phyloP scores from a whole-genome alignment of 352 stramenopile species.

The Salisapilia sapeloensis region DNA sequence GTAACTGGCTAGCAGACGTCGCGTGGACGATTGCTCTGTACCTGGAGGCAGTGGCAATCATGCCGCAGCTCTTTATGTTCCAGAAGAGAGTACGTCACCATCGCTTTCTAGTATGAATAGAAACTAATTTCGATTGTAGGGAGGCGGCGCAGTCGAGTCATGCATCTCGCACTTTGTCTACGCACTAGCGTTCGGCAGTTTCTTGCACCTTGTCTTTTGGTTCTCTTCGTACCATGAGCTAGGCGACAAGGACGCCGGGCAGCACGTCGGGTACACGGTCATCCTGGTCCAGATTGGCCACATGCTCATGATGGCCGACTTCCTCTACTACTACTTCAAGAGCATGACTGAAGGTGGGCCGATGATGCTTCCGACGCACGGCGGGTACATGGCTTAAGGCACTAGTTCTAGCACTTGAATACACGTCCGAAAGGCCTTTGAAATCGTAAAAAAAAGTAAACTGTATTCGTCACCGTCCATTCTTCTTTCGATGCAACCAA shows the following conservation, averaged over 20 bases:
- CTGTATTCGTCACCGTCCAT: too few species aligned
- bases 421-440: too few species aligned
- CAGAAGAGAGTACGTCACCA: slow-evolving; percentile 81
- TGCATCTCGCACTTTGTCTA: slow-evolving; percentile 96
- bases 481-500: too few species aligned
- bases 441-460: too few species aligned
- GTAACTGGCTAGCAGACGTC: slow-evolving; percentile 92
- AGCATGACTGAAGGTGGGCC: slow-evolving; percentile 79
- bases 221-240: slow-evolving; percentile 98
- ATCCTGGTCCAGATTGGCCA: slow-evolving; percentile 96
- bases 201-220: slow-evolving; percentile 98
- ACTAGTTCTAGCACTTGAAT: too few species aligned
- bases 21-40: slow-evolving; percentile 98
- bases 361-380: slow-evolving; percentile 82
- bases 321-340: slow-evolving; percentile 99
- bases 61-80: slow-evolving; percentile 99
- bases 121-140: slow-evolving; percentile 11
- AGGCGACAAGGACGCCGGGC: slow-evolving; percentile 80
- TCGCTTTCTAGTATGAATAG: not conserved
- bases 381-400: slow-evolving; percentile 62
- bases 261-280: slow-evolving; percentile 88
- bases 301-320: slow-evolving; percentile 97
- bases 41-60: slow-evolving; percentile 88
- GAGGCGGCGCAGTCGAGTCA: slow-evolving; percentile 88
- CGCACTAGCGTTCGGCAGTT: slow-evolving; percentile 86